Base-by-base conservation (phyloP, 176 grass and related monocot genomes). In the Carex pumila region DNA sequence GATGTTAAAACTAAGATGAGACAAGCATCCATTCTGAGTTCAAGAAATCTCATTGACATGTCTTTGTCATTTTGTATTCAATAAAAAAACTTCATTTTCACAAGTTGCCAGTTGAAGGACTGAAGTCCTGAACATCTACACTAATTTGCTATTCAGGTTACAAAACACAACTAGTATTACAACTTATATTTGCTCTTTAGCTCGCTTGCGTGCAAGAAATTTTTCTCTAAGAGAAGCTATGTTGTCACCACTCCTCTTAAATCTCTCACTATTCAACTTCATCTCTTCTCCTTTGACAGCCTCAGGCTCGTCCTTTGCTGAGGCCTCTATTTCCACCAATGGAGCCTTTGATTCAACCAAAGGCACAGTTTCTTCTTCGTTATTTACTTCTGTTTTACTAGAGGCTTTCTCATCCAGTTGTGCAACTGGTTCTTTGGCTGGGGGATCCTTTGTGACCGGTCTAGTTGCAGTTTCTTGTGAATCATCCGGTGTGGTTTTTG, bases 191-290 rank as follows among this genome's bases (percentile, higher is more conserved):
- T 86, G 88, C 31, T 85, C 89, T 87, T 92, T 98, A 6, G 80
- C 85, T 87, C 85, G 95, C 88, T 95, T 98, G 19, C 96, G 93
- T 21, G 93, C 86, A 47, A 98, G 70, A 81, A 79, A 94, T 64
- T 91, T 83, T 64, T 90, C 96, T 87, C 91, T 95, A 39, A 89
- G 89, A 8, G 88, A 91, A 62, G 91, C 89, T 82, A 98, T 52
- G 12, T 91, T 87, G 56, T 95, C 93, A n/a, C 83, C 87, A 69
- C 36, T 85, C 71, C 96, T 98, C 87, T 95, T 98, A 77, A 91
- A 95, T 61, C 87, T 93, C 31, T 87, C 85, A 45, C 2, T 61
- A 61, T 31, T 80, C 69, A 41, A 45, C 57, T 83, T 65, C 11
- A 5, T 11, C 12, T 82, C 62, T n/a, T 50, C 60, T 19, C 59